Conservation (phyloP, 225 moss, liverwort and hornwort species). For the Bryoerythrophyllum caledonicum region DNA sequence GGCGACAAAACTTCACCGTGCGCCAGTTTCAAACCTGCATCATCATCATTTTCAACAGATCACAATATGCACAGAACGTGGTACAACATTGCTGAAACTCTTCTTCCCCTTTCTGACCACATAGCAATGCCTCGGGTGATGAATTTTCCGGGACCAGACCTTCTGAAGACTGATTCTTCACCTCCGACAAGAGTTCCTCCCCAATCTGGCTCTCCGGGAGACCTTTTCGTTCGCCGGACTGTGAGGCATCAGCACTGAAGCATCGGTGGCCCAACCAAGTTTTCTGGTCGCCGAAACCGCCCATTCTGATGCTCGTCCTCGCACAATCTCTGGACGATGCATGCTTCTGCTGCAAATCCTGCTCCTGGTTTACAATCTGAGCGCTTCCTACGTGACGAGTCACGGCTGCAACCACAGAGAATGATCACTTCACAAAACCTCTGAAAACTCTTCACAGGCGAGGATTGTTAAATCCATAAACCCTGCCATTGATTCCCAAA, state of each 20-base stretch:
- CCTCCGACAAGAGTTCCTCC: constrained; percentile 42
- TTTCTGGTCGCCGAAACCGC: not conserved
- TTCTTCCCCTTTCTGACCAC: too few species aligned
- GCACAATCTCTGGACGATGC: constrained; percentile 4
- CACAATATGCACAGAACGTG: too few species aligned
- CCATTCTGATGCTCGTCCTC: not conserved
- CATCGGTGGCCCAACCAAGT: constrained; percentile 29
- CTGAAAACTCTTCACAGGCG: not conserved
- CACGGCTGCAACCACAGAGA: constrained; percentile 29
- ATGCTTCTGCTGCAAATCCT: constrained; percentile 1
- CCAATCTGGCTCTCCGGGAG: constrained; percentile 49
- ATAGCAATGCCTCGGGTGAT: too few species aligned
- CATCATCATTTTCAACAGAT: not conserved
- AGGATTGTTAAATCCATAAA: constrained; percentile 36
- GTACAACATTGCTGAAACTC: not conserved
- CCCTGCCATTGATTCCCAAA: constrained; percentile 10
- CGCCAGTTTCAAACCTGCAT: constrained; percentile 32
- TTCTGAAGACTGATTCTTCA: constrained; percentile 16
- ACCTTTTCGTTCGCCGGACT: constrained; percentile 28
- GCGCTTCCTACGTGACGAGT: constrained; percentile 25
- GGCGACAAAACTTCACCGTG: constrained; percentile 40
- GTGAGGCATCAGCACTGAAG: constrained; percentile 37
- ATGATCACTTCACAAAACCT: not conserved
- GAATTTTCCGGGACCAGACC: constrained; percentile 9
- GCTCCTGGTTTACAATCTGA: constrained; percentile 8